Evolutionary conservation across 1,284 basidiomycete species (phyloP).

Genomic region (Boletellus sp.): DNA sequence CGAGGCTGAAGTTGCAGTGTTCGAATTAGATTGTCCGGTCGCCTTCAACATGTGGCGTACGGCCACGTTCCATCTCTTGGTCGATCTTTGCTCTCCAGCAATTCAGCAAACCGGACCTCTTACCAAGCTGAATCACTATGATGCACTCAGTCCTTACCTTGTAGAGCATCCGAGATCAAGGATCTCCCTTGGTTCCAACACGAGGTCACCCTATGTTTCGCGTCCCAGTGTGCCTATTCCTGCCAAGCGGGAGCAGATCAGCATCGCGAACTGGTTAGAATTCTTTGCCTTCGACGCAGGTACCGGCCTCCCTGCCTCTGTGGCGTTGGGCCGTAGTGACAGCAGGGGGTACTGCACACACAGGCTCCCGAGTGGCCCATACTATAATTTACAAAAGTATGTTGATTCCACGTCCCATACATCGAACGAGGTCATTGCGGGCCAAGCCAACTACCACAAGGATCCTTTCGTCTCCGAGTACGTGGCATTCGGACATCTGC

Average conservation of each 20-base stretch:
- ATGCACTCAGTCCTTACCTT: conserved; percentile 1
- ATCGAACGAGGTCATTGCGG: conserved; percentile 40
- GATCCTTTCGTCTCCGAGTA: conserved; percentile 42
- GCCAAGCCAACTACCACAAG: conserved; percentile 36
- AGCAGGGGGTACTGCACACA: conserved; percentile 30
- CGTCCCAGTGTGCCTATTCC: no score
- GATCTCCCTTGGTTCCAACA: conserved; percentile 37
- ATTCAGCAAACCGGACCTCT: neutral
- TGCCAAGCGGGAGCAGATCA: no score
- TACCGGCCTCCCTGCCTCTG: conserved; percentile 5
- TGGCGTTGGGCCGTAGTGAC: conserved; percentile 9
- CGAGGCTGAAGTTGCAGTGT: conserved; percentile 34
- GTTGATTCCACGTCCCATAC: conserved; percentile 37
- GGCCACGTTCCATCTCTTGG: conserved; percentile 37
- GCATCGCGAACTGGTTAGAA: no score
- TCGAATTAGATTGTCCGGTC: conserved; percentile 43
- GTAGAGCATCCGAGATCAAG: conserved; percentile 12
- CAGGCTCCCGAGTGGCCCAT: conserved; percentile 29
- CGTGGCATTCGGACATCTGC: conserved; percentile 26
- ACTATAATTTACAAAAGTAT: conserved; percentile 34
- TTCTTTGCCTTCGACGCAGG: conserved; percentile 20
- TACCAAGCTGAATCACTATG: conserved; percentile 4
- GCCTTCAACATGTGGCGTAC: conserved; percentile 43
- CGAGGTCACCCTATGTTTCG: conserved; percentile 34
- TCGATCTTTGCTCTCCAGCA: conserved; percentile 31